A percentile compares a stretch with the other conserved stretches of the same genome.
Conservation (phyloP, 2,329 filamentous ascomycete species). For the Fusarium anguioides region DNA sequence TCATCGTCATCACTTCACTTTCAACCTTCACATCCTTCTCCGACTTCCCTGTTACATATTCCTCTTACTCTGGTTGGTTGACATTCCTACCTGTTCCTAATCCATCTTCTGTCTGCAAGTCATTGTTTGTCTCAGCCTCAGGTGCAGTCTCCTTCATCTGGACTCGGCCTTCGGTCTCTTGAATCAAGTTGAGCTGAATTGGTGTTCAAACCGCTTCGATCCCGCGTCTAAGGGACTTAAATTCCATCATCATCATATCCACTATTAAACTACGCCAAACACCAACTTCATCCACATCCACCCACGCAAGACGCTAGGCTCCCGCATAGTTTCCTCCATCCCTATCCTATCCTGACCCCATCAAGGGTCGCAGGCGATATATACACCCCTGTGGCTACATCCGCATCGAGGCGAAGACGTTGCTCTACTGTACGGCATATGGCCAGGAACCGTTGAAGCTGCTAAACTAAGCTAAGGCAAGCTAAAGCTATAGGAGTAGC, state of each 20-base stretch:
- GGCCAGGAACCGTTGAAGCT: conserved; percentile 33
- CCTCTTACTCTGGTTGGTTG: conserved; percentile 5
- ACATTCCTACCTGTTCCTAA: background rate
- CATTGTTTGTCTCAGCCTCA: conserved; percentile 30
- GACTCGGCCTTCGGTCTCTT: background rate
- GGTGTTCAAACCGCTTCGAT: background rate
- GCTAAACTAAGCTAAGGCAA: conserved; percentile 10
- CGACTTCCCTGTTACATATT: background rate
- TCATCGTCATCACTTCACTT: conserved; percentile 17
- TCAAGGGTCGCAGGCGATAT: conserved; percentile 21
- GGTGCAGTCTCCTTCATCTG: background rate
- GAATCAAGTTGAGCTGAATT: conserved; percentile 3
- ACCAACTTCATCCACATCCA: background rate
- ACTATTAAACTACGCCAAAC: conserved; percentile 9
- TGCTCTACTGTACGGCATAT: conserved; percentile 12
- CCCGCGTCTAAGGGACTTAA: conserved; percentile 10
- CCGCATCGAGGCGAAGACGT: conserved; percentile 9
- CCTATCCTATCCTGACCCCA: background rate
- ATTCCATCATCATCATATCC: conserved; percentile 36
- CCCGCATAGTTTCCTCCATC: conserved; percentile 12
- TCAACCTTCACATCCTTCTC: background rate
- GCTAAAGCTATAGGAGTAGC: conserved; percentile 9
- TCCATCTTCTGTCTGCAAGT: background rate
- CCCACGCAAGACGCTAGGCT: conserved; percentile 14
- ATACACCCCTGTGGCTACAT: conserved; percentile 22